Conservation (phyloP, 495 filamentous ascomycete genomes). For the Neurospora sublineolata region DNA sequence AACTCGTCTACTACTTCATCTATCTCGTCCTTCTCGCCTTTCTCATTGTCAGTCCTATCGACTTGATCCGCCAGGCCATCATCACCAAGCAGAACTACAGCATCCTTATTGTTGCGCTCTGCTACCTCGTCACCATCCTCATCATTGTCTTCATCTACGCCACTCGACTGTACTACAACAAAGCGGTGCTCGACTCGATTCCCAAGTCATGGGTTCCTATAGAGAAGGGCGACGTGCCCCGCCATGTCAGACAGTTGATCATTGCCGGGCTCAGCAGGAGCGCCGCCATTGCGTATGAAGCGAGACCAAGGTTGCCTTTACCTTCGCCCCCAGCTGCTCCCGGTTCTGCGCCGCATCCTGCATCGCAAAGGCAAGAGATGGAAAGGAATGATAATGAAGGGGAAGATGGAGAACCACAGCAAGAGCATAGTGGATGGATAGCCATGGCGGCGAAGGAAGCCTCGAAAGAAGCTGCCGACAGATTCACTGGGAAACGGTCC, state of each 20-base stretch:
- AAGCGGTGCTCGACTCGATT: constrained; percentile 64
- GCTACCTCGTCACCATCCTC: constrained; percentile 63
- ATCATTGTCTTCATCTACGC: constrained; percentile 69
- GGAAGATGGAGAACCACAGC: not conserved
- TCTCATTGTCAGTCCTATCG: constrained; percentile 70
- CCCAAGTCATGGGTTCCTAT: constrained; percentile 75
- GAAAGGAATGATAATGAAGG: not conserved
- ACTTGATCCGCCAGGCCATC: constrained; percentile 71
- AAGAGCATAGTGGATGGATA: not conserved
- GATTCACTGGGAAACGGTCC: not conserved
- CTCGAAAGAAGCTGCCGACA: not conserved
- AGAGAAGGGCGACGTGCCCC: constrained; percentile 64
- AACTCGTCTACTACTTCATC: constrained; percentile 65
- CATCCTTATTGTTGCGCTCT: constrained; percentile 71
- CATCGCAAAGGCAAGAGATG: not conserved
- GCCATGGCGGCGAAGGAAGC: not conserved
- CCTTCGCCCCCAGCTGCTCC: constrained; percentile 8
- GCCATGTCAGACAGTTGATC: constrained; percentile 64
- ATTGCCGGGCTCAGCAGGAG: constrained; percentile 57
- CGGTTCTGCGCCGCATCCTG: not conserved
- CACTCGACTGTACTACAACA: constrained; percentile 77
- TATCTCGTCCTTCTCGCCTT: constrained; percentile 60
- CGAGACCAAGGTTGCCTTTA: constrained; percentile 48
- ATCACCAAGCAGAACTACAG: constrained; percentile 54
- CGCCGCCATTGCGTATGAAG: constrained; percentile 69